Base-by-base conservation (phyloP, 2,329 filamentous ascomycete species). In the Penicillium sp. region DNA sequence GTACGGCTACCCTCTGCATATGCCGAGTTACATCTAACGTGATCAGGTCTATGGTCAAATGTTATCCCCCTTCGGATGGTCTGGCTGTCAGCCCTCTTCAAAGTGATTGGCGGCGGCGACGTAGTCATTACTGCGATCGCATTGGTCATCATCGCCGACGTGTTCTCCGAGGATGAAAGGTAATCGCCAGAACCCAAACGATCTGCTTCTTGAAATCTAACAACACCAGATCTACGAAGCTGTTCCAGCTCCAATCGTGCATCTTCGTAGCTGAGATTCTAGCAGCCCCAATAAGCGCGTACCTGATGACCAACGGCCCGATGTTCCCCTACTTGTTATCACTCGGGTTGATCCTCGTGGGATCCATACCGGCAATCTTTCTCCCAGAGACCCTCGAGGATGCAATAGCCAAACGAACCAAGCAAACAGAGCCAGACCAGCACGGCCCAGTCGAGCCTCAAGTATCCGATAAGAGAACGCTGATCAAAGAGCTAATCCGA, bases 141-240 rank as follows among this genome's bases (percentile, higher is more conserved):
- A 5, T 43, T 65, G 36, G 59, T 64, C 1, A 61, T 70, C 50
- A 53, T 70, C 5, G 63, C 67, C 4, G 68, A 70, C 48, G 45
- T 67, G 9, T 67, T 65, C 48, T 59, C 62, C 1, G 65, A 66
- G 36, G 65, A 67, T 46, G 66, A 70, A 48, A 64, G 61, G 67
- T 69, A 57, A 7, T 7, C 5, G 3, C 34, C 34, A 36, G 14
- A 36, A 36, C 9, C 10, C 13, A 10, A n/a, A 13, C 4, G 13
- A 13, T 36, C 13, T 36, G 6, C 34, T n/a, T n/a, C 13, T 36
- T 18, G 8, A 14, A 34, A 6, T 27, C 54, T 59, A 21, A 63
- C 44, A 29, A 7, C 3, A 16, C 5, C 32, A 68, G 64, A 44
- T 60, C 60, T n/a, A 66, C 58, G 1, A 60, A 62, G 2, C 51